Percentiles rank a stretch among this genome's conserved stretches.
These are phyloP conservation scores for Pseudogymnoascus destructans DNA, from an alignment of 2,329 filamentous ascomycete genomes.

Conservation along the genomic window DNA sequence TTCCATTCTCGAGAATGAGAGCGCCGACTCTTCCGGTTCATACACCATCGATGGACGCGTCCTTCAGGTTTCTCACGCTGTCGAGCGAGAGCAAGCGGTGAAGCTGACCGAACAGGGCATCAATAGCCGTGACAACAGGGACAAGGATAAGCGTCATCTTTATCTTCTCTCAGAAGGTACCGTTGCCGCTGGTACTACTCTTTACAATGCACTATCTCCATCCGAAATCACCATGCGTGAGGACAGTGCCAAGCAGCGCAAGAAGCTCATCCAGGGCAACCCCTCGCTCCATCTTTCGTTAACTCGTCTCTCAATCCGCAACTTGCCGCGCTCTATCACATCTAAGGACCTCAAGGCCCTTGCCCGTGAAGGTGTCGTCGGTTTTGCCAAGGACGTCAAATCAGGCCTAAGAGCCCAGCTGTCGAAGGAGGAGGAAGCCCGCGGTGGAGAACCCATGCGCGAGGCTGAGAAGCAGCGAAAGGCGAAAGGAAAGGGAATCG, in stretches of 20 bases:
- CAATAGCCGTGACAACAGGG: constrained; percentile 47
- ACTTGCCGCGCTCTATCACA: constrained; percentile 69
- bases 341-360: constrained; percentile 86
- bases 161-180: constrained; percentile 81
- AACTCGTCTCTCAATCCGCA: constrained; percentile 81
- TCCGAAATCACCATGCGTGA: constrained; percentile 81
- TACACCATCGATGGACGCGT: constrained; percentile 89
- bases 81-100: constrained; percentile 68
- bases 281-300: constrained; percentile 79
- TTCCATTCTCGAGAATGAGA: constrained; percentile 80
- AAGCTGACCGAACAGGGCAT: constrained; percentile 59
- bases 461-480: constrained; percentile 71
- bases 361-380: constrained; percentile 82
- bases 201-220: constrained; percentile 63
- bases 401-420: constrained; percentile 60
- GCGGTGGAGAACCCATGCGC: constrained; percentile 68
- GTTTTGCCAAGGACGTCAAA: constrained; percentile 84
- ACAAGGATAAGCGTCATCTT: constrained; percentile 80
- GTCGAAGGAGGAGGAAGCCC: constrained; percentile 75
- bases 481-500: constrained; percentile 67
- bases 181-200: constrained; percentile 60
- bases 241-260: constrained; percentile 73
- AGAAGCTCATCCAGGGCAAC: constrained; percentile 82
- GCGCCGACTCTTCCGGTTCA: constrained; percentile 63
- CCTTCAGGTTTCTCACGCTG: constrained; percentile 70